Evolutionary conservation across 352 stramenopile genomes (phyloP), one percentile per base, ranked within the genome.

Genomic region (Globisporangium paroecandrum): DNA sequence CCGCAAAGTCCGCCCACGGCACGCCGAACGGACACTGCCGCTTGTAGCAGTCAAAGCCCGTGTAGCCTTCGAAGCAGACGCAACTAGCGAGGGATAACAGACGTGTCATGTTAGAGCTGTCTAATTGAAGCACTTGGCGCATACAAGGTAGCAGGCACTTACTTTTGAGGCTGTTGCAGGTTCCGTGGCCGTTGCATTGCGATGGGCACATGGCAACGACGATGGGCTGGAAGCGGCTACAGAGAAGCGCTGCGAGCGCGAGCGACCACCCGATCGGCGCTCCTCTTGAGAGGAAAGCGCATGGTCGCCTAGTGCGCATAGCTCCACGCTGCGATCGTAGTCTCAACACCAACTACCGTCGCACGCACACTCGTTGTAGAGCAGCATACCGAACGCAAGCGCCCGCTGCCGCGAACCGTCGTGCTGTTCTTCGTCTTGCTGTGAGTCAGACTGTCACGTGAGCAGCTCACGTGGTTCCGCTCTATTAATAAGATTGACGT

Each of bases 31-130:
- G 83, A 68, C 95, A 98, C 22, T 68, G 69, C 22, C 89, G 82
- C 4, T 77, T 69, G 58, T 77, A 83, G 79, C 95, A 98, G 75
- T 97, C 93, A 68, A 88, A 91, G 47, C 91, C 91, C 24, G 76
- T 82, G 76, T 95, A 98, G 6, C 91, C 89, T 0, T 78, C 72
- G 68, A 87, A 89, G 71, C 91, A 98, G 0, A 77, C 69, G 66
- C 91, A 98, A 41, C 92, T 96, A 51, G 18, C 4, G 15, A 49
- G 18, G 4, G 65, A 13, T 8, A 18, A 27, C 46, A 54, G 20
- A 53, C 10, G 15, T 4, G 20, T 1, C 27, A 32, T 47, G 41
- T 47, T 47, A 47, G 41, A 18, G 36, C 36, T 15, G 10, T 15
- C 36, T 32, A 3, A 4, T 32, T 32, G 27, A 32, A 32, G 27